A percentile compares a stretch with the other conserved stretches of the same genome.
Conservation (phyloP, 2,329 filamentous ascomycete species). For the Colletotrichum abscissum region DNA sequence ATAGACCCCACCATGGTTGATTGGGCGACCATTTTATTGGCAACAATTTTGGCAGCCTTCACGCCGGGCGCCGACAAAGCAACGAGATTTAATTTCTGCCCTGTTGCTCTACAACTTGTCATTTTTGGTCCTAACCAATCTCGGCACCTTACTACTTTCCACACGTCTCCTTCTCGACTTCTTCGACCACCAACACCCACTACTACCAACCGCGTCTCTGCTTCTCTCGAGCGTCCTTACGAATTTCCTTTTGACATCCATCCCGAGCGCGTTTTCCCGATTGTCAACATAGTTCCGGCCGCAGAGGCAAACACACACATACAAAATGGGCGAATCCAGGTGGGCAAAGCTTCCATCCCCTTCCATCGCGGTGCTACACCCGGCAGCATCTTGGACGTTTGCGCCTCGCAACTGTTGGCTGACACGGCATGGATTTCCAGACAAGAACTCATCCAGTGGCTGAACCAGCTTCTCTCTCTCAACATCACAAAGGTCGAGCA, state of each 20-base stretch:
- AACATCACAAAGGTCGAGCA: slow-evolving; percentile 99
- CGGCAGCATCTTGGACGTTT: neutral
- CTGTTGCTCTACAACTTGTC: slow-evolving; percentile 24
- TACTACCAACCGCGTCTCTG: slow-evolving; percentile 12
- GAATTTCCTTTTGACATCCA: slow-evolving; percentile 6
- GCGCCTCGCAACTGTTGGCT: slow-evolving; percentile 18
- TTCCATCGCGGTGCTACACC: neutral
- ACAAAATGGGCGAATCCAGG: slow-evolving; percentile 74
- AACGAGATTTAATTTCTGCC: slow-evolving; percentile 41
- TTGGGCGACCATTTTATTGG: slow-evolving; percentile 48
- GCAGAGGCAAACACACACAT: slow-evolving; percentile 25
- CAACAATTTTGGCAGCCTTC: slow-evolving; percentile 37
- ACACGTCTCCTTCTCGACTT: slow-evolving; percentile 23
- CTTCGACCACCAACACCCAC: neutral
- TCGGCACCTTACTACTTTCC: slow-evolving; percentile 15
- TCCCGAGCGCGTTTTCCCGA: slow-evolving; percentile 1
- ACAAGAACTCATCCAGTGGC: slow-evolving; percentile 95
- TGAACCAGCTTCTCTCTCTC: slow-evolving; percentile 97
- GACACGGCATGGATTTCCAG: slow-evolving; percentile 58
- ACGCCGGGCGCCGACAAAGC: slow-evolving; percentile 38
- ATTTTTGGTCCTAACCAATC: slow-evolving; percentile 27
- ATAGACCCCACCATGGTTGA: slow-evolving; percentile 49
- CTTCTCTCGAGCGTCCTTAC: slow-evolving; percentile 29
- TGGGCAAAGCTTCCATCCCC: slow-evolving; percentile 41
- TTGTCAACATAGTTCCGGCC: neutral